Conservation (phyloP, 2,329 filamentous ascomycete genomes). For the Apiospora kogelbergensis region DNA sequence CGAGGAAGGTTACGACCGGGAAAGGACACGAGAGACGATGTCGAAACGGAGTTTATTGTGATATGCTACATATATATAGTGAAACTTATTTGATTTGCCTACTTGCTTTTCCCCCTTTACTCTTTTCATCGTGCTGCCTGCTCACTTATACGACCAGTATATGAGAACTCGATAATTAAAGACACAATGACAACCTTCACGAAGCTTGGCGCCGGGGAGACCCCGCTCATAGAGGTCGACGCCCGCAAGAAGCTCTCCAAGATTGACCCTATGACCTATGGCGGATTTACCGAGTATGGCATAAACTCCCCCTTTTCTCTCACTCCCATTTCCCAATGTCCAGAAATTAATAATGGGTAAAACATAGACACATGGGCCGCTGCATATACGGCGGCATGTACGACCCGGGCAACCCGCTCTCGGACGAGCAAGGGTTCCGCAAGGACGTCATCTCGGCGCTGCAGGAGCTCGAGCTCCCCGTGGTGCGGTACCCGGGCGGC, state of each 20-base stretch:
- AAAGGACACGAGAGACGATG: not conserved
- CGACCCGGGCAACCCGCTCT: conserved; percentile 72
- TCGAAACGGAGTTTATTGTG: not conserved
- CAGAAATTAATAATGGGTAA: too few relatives aligned
- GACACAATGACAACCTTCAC: conserved; percentile 70
- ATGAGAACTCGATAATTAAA: not conserved
- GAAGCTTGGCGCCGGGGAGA: conserved; percentile 59
- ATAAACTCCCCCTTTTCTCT: not conserved
- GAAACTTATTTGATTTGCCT: not conserved
- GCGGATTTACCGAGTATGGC: conserved; percentile 77
- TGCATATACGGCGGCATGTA: conserved; percentile 89
- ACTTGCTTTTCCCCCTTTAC: not conserved
- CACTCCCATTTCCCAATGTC: too few relatives aligned
- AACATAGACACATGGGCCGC: conserved; percentile 75
- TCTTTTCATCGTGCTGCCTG: not conserved
- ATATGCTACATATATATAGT: not conserved
- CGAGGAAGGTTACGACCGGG: not conserved
- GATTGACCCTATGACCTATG: conserved; percentile 80
- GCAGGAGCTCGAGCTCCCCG: conserved; percentile 71
- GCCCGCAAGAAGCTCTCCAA: conserved; percentile 64
- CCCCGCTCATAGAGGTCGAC: conserved; percentile 65
- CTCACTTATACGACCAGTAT: not conserved
- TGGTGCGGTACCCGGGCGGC: conserved; percentile 78
- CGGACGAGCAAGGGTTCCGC: conserved; percentile 73
- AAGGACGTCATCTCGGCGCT: conserved; percentile 76